Conservation (phyloP, 1,284 basidiomycete species). For the Ceratobasidium papillatum region DNA sequence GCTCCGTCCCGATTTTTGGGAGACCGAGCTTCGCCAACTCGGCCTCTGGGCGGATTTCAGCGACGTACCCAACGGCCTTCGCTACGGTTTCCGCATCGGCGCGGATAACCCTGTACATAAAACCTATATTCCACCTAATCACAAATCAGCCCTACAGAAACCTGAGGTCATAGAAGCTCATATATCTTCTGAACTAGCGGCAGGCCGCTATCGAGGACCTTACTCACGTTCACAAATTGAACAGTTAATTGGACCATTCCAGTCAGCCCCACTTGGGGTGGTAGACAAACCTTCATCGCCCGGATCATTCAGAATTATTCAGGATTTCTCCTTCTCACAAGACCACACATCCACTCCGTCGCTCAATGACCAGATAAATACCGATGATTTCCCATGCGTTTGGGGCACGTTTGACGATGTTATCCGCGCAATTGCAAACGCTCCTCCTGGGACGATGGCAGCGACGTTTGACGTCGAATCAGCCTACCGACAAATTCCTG, state of each 20-base stretch:
- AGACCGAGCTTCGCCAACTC: background rate
- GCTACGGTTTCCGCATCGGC: background rate
- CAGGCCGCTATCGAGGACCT: constrained; percentile 26
- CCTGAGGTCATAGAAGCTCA: constrained; percentile 5
- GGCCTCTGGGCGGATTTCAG: background rate
- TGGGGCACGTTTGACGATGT: constrained; percentile 55
- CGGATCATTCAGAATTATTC: constrained; percentile 51
- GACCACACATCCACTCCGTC: constrained; percentile 45
- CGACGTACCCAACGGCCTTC: background rate
- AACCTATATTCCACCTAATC: background rate
- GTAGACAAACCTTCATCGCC: constrained; percentile 48
- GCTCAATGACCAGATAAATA: constrained; percentile 53
- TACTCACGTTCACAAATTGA: background rate
- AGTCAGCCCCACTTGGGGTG: constrained; percentile 13
- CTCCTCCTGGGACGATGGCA: constrained; percentile 53
- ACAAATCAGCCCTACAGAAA: background rate
- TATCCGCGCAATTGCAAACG: constrained; percentile 47
- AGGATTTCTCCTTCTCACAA: constrained; percentile 56
- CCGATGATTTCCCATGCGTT: constrained; percentile 53
- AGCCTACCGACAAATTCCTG: constrained; percentile 52
- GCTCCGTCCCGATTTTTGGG: background rate
- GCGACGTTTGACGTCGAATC: constrained; percentile 52
- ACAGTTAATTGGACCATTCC: constrained; percentile 28
- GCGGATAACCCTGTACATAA: background rate
- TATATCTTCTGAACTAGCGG: background rate